These are phyloP conservation scores for Coleophoma cylindrospora DNA, from an alignment of 2,329 filamentous ascomycete genomes.

Conservation along the genomic window DNA sequence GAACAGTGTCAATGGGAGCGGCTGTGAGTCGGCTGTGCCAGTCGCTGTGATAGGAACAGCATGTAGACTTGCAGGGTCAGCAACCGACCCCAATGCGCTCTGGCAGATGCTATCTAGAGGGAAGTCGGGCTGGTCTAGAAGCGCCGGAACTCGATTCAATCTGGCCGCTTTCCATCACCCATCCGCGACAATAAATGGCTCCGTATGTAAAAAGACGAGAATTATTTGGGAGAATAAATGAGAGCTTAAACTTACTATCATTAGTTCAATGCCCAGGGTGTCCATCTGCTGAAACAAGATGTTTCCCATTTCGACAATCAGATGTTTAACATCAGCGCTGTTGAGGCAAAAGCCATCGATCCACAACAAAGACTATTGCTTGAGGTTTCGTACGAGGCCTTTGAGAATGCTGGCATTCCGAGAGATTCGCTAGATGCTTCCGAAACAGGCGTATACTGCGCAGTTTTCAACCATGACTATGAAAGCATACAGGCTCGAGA, in stretches of 20 bases:
- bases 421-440: not conserved
- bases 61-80: constrained; percentile 26
- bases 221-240: no score
- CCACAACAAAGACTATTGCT: constrained; percentile 4
- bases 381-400: constrained; percentile 1
- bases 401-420: constrained; percentile 3
- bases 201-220: no score
- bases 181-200: not conserved
- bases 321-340: constrained; percentile 6
- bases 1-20: no score
- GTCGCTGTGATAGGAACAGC: constrained; percentile 28
- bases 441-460: constrained; percentile 9
- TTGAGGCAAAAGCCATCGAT: constrained; percentile 16
- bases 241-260: not conserved
- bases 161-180: not conserved
- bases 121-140: constrained; percentile 25
- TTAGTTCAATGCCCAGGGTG: not conserved
- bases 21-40: constrained; percentile 5
- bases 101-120: constrained; percentile 27
- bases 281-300: constrained; percentile 7
- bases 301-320: constrained; percentile 4
- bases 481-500: constrained; percentile 4
- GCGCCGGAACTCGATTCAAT: constrained; percentile 5
- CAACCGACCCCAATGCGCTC: constrained; percentile 26
- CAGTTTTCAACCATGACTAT: constrained; percentile 6